Percentiles rank a stretch among this genome's conserved stretches.
phyloP scores from a whole-genome alignment of 225 moss, liverwort and hornwort genomes.

The Marchantia polymorpha region DNA sequence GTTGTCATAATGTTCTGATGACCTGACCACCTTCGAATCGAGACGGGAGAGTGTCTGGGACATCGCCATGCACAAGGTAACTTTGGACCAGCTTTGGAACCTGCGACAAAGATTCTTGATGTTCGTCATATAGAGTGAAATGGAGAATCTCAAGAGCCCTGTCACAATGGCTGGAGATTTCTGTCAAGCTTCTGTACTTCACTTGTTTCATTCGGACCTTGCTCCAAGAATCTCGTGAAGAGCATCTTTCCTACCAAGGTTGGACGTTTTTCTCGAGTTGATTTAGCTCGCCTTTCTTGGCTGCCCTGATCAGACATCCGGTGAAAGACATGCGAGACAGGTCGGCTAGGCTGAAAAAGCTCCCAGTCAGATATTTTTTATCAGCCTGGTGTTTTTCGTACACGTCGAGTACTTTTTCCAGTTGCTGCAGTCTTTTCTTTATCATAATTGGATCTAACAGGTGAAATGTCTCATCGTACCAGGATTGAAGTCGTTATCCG shows the following conservation, averaged over 20 bases:
- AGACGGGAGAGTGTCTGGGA: no score
- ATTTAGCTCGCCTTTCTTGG: conserved; percentile 7
- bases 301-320: conserved; percentile 6
- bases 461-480: no score
- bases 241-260: conserved; percentile 19
- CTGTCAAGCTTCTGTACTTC: no score
- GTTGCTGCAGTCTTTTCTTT: conserved; percentile 2
- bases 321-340: conserved; percentile 10
- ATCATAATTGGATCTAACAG: background rate
- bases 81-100: no score
- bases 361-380: conserved; percentile 21
- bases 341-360: conserved; percentile 21
- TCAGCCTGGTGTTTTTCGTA: conserved; percentile 20
- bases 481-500: no score
- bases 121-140: no score
- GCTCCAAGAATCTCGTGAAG: conserved; percentile 10
- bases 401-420: conserved; percentile 10
- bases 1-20: no score
- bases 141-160: no score
- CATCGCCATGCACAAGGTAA: no score
- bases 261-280: conserved; percentile 6
- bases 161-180: no score
- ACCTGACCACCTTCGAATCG: no score
- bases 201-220: background rate
- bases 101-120: no score